Percentiles rank a stretch among this genome's conserved stretches.
Conservation (phyloP, 2,329 filamentous ascomycete genomes). For the Colletotrichum simmondsii region DNA sequence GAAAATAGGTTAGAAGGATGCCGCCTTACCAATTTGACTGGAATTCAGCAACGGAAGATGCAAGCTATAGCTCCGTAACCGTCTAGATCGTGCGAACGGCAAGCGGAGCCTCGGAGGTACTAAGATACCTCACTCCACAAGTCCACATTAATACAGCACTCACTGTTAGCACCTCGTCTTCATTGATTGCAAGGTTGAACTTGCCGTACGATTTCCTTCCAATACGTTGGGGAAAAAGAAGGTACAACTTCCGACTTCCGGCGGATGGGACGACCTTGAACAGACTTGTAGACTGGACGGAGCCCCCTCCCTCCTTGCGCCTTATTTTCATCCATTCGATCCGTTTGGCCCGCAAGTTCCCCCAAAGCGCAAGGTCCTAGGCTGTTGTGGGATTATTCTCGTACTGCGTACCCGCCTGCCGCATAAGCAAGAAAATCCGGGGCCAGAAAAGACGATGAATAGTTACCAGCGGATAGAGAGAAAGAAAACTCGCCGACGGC, state of each 20-base stretch:
- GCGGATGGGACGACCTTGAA: conserved; percentile 18
- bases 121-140: not conserved
- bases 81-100: not conserved
- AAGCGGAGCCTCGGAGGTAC: not conserved
- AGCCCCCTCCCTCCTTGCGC: not conserved
- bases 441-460: not conserved
- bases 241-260: conserved; percentile 23
- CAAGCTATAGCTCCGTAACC: not conserved
- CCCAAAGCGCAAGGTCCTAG: not conserved
- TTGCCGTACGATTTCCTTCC: not conserved
- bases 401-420: not conserved
- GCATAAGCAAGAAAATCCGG: conserved; percentile 17
- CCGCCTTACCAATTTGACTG: conserved; percentile 4
- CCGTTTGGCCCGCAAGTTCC: conserved; percentile 13
- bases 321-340: conserved; percentile 14
- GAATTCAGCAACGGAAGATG: not conserved
- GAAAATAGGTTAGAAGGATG: not conserved
- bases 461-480: not conserved
- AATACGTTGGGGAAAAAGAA: not conserved
- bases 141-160: not conserved
- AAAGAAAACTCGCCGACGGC: not conserved
- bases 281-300: not conserved
- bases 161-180: not conserved
- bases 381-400: conserved; percentile 7
- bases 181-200: not conserved